Conservation (phyloP, 2,329 filamentous ascomycete genomes). For the Colletotrichum caudatum region DNA sequence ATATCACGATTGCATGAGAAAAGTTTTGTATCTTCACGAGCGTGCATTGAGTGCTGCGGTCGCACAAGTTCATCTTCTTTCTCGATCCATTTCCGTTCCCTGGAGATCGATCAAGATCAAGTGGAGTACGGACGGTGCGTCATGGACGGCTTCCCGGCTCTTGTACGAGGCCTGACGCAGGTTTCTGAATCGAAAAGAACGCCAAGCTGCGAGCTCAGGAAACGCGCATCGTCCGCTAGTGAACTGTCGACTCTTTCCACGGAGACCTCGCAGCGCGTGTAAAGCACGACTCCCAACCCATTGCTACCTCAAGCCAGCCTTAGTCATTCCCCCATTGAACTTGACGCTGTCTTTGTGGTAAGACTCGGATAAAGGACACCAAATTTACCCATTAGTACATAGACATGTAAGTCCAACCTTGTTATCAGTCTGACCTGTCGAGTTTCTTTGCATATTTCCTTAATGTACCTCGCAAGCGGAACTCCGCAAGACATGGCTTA, state of each 20-base stretch:
- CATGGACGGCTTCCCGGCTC: not conserved
- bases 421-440: not conserved
- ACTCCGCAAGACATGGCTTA: slow-evolving; percentile 27
- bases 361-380: not conserved
- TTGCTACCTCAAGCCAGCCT: not conserved
- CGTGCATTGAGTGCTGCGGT: not conserved
- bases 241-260: not conserved
- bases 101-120: not conserved
- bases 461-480: slow-evolving; percentile 1
- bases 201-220: not conserved
- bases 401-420: too few species aligned
- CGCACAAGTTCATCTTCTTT: not conserved
- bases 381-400: not conserved
- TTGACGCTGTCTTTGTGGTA: too few species aligned
- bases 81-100: not conserved
- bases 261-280: not conserved
- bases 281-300: not conserved
- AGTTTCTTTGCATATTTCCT: not conserved
- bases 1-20: slow-evolving; percentile 39
- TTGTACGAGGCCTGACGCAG: not conserved
- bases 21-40: slow-evolving; percentile 28
- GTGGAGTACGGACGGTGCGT: not conserved
- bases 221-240: too few species aligned
- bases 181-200: too few species aligned
- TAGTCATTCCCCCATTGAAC: too few species aligned